A percentile compares a stretch with the other conserved stretches of the same genome.
Evolutionary conservation across 2,329 filamentous ascomycete species (phyloP).

Genomic region (Dothistroma pini): DNA sequence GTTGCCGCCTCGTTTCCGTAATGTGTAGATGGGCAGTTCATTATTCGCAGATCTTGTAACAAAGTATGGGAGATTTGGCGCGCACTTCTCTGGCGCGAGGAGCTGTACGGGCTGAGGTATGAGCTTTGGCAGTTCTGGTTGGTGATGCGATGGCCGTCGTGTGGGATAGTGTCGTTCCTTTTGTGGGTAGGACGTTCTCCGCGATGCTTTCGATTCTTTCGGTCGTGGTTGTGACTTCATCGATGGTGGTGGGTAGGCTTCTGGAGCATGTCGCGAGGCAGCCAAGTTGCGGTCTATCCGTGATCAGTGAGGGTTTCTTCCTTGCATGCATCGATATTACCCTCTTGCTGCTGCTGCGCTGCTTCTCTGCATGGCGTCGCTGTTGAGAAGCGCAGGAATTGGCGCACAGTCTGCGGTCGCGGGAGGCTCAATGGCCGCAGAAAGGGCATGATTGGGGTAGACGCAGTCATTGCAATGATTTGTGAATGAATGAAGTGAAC

Average conservation of each 20-base stretch:
- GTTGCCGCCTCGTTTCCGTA: conserved; percentile 71
- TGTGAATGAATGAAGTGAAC: conserved; percentile 7
- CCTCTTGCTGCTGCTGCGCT: conserved; percentile 29
- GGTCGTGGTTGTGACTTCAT: conserved; percentile 35
- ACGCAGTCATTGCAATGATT: conserved; percentile 33
- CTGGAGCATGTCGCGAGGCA: conserved; percentile 33
- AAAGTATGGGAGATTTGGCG: conserved; percentile 59
- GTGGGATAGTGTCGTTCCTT: conserved; percentile 35
- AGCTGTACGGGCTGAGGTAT: conserved; percentile 26
- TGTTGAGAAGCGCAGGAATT: conserved; percentile 42
- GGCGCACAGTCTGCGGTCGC: conserved; percentile 35
- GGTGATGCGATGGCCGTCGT: conserved; percentile 26
- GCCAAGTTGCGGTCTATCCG: conserved; percentile 32
- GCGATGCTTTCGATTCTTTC: conserved; percentile 35
- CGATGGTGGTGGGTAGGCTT: conserved; percentile 32
- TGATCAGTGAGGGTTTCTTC: conserved; percentile 6
- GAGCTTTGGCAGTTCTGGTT: conserved; percentile 20
- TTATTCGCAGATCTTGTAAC: conserved; percentile 67
- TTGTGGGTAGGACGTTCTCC: conserved; percentile 33
- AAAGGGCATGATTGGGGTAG: conserved; percentile 38
- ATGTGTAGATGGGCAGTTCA: conserved; percentile 73
- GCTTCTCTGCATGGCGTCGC: conserved; percentile 25
- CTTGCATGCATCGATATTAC: conserved; percentile 16
- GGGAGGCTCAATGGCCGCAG: conserved; percentile 41
- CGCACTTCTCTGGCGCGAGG: conserved; percentile 32